These are phyloP conservation scores for Diospyros lotus DNA, from an alignment of 148 eudicot genomes.

Conservation along the genomic window DNA sequence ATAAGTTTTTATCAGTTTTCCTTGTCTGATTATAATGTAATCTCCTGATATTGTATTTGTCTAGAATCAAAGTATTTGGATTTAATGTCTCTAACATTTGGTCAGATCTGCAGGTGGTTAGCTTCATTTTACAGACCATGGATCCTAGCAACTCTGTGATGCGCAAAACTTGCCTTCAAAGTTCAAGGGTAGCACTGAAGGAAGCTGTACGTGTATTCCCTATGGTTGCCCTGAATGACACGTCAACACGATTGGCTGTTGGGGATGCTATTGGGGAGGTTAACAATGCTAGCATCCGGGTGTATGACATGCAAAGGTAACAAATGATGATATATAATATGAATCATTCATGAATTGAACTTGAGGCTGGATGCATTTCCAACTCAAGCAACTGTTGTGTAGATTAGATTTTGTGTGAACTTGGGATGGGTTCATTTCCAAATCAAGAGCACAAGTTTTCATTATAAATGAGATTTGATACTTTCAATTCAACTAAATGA, in stretches of 20 bases:
- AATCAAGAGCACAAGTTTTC: neutral
- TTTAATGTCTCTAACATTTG: conserved; percentile 44
- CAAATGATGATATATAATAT: neutral
- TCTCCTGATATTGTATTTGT: neutral
- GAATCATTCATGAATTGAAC: neutral
- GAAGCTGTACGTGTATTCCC: conserved; percentile 85
- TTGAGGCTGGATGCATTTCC: conserved; percentile 6
- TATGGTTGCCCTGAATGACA: conserved; percentile 83
- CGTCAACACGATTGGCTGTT: conserved; percentile 79
- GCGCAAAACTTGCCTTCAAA: conserved; percentile 82
- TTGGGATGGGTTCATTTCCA: neutral
- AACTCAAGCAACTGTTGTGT: neutral
- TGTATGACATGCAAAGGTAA: conserved; percentile 95
- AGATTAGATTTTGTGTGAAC: neutral
- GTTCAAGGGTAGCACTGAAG: conserved; percentile 74
- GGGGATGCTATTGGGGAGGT: conserved; percentile 91
- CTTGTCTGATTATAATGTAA: too few species aligned
- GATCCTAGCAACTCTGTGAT: conserved; percentile 84
- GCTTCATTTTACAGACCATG: conserved; percentile 86
- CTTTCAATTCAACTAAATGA: neutral
- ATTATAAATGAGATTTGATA: neutral
- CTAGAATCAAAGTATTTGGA: conserved; percentile 7
- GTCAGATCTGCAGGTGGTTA: conserved; percentile 88
- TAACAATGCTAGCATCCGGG: conserved; percentile 64
- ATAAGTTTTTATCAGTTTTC: too few species aligned